Evolutionary conservation across 306 rosid species (phyloP).

Genomic region (Lotus japonicus): DNA sequence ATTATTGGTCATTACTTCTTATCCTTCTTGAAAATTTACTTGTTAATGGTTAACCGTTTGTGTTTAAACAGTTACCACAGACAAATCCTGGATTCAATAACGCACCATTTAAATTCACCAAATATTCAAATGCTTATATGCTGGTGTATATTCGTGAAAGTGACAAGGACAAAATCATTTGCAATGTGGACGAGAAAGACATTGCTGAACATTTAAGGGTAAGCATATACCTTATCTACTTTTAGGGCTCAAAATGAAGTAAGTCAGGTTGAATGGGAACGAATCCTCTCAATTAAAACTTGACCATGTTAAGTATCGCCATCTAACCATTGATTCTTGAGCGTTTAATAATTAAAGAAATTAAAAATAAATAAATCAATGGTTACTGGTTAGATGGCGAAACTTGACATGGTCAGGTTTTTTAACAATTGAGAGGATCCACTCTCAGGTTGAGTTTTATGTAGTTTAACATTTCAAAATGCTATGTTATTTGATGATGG

Average conservation of each 20-base stretch:
- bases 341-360: too few relatives aligned
- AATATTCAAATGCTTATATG: conserved; percentile 95
- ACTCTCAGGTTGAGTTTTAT: too few relatives aligned
- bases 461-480: not conserved
- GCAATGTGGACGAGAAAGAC: conserved; percentile 94
- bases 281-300: too few relatives aligned
- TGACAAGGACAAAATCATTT: conserved; percentile 90
- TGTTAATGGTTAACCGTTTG: conserved; percentile 6
- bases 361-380: too few relatives aligned
- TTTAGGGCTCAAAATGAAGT: not conserved
- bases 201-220: conserved; percentile 97
- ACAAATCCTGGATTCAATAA: conserved; percentile 95
- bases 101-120: conserved; percentile 85
- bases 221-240: conserved; percentile 22
- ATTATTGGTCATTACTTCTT: not conserved
- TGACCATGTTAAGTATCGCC: too few relatives aligned
- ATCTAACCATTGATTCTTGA: too few relatives aligned
- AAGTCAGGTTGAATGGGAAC: not conserved
- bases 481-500: conserved; percentile 5
- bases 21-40: conserved; percentile 12
- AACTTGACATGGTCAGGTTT: too few relatives aligned
- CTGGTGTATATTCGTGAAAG: conserved; percentile 93
- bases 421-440: too few relatives aligned
- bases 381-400: too few relatives aligned
- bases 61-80: conserved; percentile 64